phyloP scores from a whole-genome alignment of 768 basidiomycete genomes.

The Baorangia bicolor region DNA sequence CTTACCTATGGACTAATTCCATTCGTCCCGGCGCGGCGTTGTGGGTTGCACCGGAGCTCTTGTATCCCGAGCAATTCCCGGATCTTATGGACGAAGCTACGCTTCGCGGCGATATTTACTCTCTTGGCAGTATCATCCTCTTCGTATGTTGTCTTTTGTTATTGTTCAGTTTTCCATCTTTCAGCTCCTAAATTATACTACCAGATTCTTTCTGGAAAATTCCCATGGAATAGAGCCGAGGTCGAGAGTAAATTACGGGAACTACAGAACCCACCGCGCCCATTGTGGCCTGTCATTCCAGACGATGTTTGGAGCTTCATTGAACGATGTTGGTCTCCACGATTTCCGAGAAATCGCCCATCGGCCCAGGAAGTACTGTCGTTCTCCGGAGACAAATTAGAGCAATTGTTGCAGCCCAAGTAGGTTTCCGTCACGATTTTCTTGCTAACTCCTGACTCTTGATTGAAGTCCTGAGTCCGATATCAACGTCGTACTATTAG shows the following conservation, averaged over 20 bases:
- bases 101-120: not conserved
- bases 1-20: not conserved
- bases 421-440: not conserved
- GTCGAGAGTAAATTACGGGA: not conserved
- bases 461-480: not conserved
- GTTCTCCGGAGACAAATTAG: not conserved
- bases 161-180: not conserved
- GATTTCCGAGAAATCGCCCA: not conserved
- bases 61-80: not conserved
- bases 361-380: not conserved
- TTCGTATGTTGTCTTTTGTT: constrained; percentile 3
- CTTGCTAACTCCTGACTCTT: not conserved
- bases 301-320: constrained; percentile 1
- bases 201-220: constrained; percentile 2
- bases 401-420: not conserved
- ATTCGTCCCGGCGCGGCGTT: not conserved
- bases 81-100: not conserved
- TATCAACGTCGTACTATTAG: constrained; percentile 17
- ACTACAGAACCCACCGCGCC: not conserved
- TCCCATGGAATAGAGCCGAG: not conserved
- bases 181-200: not conserved
- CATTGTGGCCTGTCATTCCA: not conserved
- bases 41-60: constrained; percentile 7
- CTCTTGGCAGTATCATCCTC: constrained; percentile 2
- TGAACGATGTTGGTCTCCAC: constrained; percentile 6